Evolutionary conservation across 192 early-diverging fungal genomes (phyloP).

Genomic region (Jimgerdemannia lactiflua): DNA sequence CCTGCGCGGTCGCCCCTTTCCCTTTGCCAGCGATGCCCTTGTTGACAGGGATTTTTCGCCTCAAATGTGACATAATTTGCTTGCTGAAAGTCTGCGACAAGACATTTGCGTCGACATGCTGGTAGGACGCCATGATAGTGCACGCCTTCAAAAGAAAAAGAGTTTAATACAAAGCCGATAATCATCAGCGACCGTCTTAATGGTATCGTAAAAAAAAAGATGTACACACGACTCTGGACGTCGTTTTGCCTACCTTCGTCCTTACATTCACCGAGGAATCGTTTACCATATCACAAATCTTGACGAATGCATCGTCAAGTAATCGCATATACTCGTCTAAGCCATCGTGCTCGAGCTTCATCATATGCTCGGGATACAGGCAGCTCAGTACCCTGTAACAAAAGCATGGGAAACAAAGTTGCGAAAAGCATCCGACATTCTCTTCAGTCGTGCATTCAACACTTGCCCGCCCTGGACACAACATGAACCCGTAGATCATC

Average conservation of each 20-base stretch:
- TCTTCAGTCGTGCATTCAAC: no score
- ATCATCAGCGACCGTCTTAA: neutral
- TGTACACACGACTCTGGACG: no score
- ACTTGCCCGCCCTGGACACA: no score
- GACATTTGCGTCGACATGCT: slow-evolving; percentile 51
- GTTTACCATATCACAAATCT: slow-evolving; percentile 81
- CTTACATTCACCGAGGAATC: slow-evolving; percentile 67
- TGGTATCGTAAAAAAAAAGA: no score
- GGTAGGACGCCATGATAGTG: slow-evolving; percentile 62
- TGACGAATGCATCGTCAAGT: slow-evolving; percentile 72
- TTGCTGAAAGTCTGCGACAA: slow-evolving; percentile 77
- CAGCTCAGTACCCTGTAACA: slow-evolving; percentile 18
- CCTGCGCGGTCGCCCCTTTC: slow-evolving; percentile 3
- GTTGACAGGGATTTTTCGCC: slow-evolving; percentile 24
- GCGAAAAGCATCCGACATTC: neutral
- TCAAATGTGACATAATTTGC: slow-evolving; percentile 71
- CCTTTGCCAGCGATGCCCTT: slow-evolving; percentile 15
- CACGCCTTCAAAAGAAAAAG: slow-evolving; percentile 45
- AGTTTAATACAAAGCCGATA: slow-evolving; percentile 2
- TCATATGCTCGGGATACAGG: slow-evolving; percentile 22
- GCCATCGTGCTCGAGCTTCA: slow-evolving; percentile 24
- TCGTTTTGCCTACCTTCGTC: slow-evolving; percentile 43
- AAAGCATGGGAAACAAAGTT: neutral
- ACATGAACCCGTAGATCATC: no score
- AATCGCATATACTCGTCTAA: slow-evolving; percentile 23